These are phyloP conservation scores for Pichia cactophila DNA, from an alignment of 1,139 yeast genomes.

Conservation along the genomic window DNA sequence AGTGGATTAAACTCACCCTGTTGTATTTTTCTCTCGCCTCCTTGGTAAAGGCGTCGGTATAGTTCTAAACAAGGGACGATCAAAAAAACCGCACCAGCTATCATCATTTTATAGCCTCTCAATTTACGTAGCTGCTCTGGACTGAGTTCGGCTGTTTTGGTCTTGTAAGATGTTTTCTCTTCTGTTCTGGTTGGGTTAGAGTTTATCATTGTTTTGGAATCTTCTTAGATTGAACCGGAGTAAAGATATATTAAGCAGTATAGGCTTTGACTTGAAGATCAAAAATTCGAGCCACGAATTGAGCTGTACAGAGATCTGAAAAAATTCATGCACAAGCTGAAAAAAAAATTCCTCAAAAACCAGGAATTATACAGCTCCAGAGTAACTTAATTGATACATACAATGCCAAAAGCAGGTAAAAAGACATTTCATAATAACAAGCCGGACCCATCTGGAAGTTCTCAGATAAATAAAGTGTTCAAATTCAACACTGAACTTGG, in stretches of 20 bases:
- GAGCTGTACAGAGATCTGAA: too few species aligned
- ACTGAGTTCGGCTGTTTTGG: conserved; percentile 12
- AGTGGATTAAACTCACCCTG: conserved; percentile 38
- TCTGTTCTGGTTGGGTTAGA: not conserved
- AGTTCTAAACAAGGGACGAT: conserved; percentile 32
- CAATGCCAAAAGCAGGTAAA: conserved; percentile 49
- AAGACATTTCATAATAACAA: conserved; percentile 42
- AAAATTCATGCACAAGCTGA: not conserved
- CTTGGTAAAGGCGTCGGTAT: conserved; percentile 32
- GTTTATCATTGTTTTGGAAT: not conserved
- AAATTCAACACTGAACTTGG: conserved; percentile 95
- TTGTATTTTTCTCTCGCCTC: conserved; percentile 40
- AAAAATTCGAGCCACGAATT: too few species aligned
- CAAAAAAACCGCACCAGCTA: conserved; percentile 34
- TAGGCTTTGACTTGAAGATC: too few species aligned
- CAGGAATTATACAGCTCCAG: too few species aligned
- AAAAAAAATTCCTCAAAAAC: too few species aligned
- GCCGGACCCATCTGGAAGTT: conserved; percentile 46
- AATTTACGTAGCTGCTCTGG: conserved; percentile 19
- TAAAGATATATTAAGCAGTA: too few species aligned
- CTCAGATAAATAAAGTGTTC: conserved; percentile 74
- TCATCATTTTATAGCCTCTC: conserved; percentile 31
- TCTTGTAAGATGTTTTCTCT: conserved; percentile 9
- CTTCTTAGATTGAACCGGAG: too few species aligned
- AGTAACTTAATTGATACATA: not conserved